Percentiles rank a stretch among this genome's conserved stretches.
phyloP scores from a whole-genome alignment of 169 alveolate genomes.

The Perkinsus chesapeaki region DNA sequence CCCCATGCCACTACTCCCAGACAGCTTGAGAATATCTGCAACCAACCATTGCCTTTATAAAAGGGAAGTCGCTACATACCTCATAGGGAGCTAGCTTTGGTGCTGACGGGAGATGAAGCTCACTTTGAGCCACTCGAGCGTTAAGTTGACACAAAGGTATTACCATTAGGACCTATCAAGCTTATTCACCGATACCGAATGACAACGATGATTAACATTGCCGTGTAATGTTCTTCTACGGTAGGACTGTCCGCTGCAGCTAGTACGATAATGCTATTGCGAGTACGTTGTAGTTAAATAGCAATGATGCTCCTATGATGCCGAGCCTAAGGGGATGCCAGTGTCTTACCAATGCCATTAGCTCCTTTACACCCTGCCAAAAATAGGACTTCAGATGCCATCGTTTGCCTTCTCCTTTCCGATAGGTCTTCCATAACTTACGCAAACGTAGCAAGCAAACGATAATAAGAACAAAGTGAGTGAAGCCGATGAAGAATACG shows the following conservation, averaged over 20 bases:
- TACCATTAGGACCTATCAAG: not conserved
- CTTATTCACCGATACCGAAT: too few species aligned
- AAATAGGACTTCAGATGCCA: not conserved
- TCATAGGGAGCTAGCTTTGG: not conserved
- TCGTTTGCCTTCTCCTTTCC: not conserved
- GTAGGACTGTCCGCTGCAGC: too few species aligned
- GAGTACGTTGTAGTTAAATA: too few species aligned
- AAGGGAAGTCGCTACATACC: not conserved
- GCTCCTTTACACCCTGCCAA: not conserved
- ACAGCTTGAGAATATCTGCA: not conserved
- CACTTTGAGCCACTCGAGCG: not conserved
- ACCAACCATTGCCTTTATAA: not conserved
- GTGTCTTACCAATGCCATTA: not conserved
- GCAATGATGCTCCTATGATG: too few species aligned
- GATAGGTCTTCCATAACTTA: not conserved
- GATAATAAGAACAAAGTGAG: not conserved
- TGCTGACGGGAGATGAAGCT: not conserved
- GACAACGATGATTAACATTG: too few species aligned
- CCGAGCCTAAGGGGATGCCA: too few species aligned
- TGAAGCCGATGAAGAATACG: not conserved
- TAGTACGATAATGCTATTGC: too few species aligned
- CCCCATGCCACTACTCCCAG: not conserved
- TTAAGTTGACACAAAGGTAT: not conserved
- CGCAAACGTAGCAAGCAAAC: not conserved
- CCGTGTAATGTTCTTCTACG: too few species aligned